Evolutionary conservation across 129 eudicot genomes (phyloP).

Genomic region (Calendula officinalis): DNA sequence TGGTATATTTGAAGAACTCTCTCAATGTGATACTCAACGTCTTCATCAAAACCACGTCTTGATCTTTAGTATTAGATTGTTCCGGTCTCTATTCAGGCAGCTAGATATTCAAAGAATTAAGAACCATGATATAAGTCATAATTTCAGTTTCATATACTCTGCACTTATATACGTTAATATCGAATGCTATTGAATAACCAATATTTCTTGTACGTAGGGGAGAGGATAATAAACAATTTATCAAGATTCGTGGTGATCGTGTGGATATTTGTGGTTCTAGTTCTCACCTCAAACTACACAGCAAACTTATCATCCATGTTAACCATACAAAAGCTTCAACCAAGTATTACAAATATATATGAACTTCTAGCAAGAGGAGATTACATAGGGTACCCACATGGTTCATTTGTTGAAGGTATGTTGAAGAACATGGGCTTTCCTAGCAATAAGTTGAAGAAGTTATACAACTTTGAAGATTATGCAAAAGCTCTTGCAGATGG

Average conservation of each 20-base stretch:
- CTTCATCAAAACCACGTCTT: too few species aligned
- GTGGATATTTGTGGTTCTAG: slow-evolving; percentile 49
- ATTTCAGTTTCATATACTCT: too few species aligned
- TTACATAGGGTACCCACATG: slow-evolving; percentile 39
- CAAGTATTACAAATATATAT: slow-evolving; percentile 35
- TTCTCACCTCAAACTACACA: slow-evolving; percentile 63
- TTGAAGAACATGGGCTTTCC: slow-evolving; percentile 24
- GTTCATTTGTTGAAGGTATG: slow-evolving; percentile 42
- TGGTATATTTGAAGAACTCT: too few species aligned
- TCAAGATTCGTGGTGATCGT: slow-evolving; percentile 62
- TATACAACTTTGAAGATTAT: slow-evolving; percentile 20
- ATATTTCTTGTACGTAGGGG: slow-evolving; percentile 38
- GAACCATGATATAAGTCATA: too few species aligned
- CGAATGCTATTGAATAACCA: too few species aligned
- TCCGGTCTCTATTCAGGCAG: too few species aligned
- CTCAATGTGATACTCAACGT: too few species aligned
- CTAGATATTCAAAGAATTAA: too few species aligned
- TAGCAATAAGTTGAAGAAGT: slow-evolving; percentile 14
- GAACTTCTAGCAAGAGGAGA: slow-evolving; percentile 37
- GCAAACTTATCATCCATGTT: slow-evolving; percentile 70
- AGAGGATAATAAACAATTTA: slow-evolving; percentile 47
- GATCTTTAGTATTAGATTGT: too few species aligned
- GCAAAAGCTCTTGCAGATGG: slow-evolving; percentile 38
- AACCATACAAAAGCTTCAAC: slow-evolving; percentile 57
- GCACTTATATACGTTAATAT: too few species aligned